Percentiles rank a stretch among this genome's conserved stretches.
phyloP scores from a whole-genome alignment of 1,284 basidiomycete species.

The Lignosus rhinocerotis region DNA sequence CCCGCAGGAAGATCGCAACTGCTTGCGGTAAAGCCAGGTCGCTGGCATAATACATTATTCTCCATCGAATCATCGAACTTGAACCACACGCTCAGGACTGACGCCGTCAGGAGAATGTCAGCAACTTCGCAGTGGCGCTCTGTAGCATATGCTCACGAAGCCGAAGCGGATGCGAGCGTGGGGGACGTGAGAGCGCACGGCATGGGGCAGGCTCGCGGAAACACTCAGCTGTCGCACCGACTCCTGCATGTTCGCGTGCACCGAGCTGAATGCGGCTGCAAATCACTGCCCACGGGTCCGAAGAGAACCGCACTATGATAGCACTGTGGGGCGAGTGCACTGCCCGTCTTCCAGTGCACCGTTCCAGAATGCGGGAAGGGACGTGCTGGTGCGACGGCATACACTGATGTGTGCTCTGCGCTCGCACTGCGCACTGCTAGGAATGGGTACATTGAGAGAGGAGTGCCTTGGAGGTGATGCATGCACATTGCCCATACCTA shows the following conservation, averaged over 20 bases:
- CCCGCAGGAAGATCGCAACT: neutral
- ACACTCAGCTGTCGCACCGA: neutral
- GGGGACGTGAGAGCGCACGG: slow-evolving; percentile 13
- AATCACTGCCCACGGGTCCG: neutral
- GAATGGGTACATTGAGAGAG: neutral
- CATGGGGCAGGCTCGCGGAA: neutral
- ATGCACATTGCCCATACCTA: neutral
- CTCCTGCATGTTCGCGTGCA: neutral
- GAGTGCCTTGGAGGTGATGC: neutral
- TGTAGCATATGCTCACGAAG: slow-evolving; percentile 27
- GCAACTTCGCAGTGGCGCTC: slow-evolving; percentile 10
- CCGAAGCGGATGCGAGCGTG: slow-evolving; percentile 15
- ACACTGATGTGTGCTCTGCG: neutral
- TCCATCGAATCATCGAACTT: neutral
- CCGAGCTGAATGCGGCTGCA: slow-evolving; percentile 1
- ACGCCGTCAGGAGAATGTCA: slow-evolving; percentile 5
- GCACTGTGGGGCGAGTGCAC: neutral
- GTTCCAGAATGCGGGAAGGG: neutral
- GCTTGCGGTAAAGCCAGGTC: neutral
- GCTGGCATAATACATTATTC: neutral
- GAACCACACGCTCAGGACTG: slow-evolving; percentile 3
- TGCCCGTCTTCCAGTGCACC: neutral
- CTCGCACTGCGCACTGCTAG: slow-evolving; percentile 2
- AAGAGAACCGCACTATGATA: neutral
- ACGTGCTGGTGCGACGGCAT: neutral